Percentiles rank a stretch among this genome's conserved stretches.
Evolutionary conservation across 2,329 filamentous ascomycete species (phyloP).

Genomic region (Colletotrichum eremochloae): DNA sequence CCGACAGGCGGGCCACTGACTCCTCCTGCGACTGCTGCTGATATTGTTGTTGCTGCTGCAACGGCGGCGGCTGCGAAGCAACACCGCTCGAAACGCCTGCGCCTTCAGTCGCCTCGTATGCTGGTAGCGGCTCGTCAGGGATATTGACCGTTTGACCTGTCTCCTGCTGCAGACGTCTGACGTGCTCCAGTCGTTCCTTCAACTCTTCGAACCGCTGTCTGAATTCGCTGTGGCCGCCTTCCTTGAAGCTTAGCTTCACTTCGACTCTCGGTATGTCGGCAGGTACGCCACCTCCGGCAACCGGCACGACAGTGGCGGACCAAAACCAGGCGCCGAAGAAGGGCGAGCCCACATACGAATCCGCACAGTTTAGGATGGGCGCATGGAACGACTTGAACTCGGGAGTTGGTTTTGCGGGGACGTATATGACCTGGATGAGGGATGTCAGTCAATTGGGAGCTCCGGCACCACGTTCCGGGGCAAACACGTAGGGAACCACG

Average conservation of each 20-base stretch:
- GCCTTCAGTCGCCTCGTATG: constrained; percentile 77
- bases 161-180: constrained; percentile 79
- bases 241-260: constrained; percentile 89
- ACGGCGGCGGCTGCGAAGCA: constrained; percentile 44
- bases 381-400: constrained; percentile 89
- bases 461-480: constrained; percentile 10
- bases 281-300: constrained; percentile 86
- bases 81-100: constrained; percentile 49
- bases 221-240: constrained; percentile 95
- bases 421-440: constrained; percentile 80
- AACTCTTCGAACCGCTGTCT: constrained; percentile 85
- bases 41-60: constrained; percentile 39
- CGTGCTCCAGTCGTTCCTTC: constrained; percentile 86
- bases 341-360: constrained; percentile 87
- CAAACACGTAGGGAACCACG: constrained; percentile 47
- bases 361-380: constrained; percentile 87
- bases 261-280: constrained; percentile 79
- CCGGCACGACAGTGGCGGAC: constrained; percentile 83
- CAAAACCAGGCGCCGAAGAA: constrained; percentile 96
- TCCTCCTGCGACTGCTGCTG: constrained; percentile 34
- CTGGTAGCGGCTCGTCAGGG: constrained; percentile 88
- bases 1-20: constrained; percentile 51
- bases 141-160: constrained; percentile 74
- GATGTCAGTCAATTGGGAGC: constrained; percentile 32
- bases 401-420: constrained; percentile 78